Evolutionary conservation across 2,329 filamentous ascomycete genomes (phyloP).

Genomic region (Hymenotorrendiella dingleyae): DNA sequence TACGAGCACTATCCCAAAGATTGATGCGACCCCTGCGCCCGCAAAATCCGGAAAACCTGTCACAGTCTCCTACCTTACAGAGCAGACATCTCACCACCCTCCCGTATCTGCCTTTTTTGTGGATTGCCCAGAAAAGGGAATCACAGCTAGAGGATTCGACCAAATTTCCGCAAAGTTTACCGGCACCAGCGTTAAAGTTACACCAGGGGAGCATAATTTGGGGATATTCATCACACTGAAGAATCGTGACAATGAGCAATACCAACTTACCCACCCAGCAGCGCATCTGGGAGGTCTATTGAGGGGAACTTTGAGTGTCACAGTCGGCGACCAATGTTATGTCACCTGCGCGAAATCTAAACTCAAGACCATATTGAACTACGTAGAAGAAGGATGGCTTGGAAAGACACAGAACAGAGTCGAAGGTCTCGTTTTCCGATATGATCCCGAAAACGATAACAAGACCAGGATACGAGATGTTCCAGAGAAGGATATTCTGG

Average conservation of each 20-base stretch:
- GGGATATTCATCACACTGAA: conserved; percentile 91
- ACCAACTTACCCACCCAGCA: conserved; percentile 91
- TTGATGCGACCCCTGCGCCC: conserved; percentile 8
- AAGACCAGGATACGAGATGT: conserved; percentile 80
- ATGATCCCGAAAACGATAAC: conserved; percentile 80
- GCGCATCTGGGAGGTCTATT: conserved; percentile 86
- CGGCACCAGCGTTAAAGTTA: conserved; percentile 86
- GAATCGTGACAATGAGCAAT: conserved; percentile 77
- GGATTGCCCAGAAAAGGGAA: conserved; percentile 83
- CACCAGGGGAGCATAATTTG: conserved; percentile 86
- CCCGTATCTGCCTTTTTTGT: conserved; percentile 95
- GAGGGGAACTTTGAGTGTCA: conserved; percentile 80
- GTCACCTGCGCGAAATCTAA: conserved; percentile 85
- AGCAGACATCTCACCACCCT: conserved; percentile 96
- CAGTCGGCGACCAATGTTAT: conserved; percentile 83
- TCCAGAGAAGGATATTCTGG: conserved; percentile 75
- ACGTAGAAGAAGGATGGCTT: conserved; percentile 92
- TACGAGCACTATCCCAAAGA: conserved; percentile 14
- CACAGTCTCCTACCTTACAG: conserved; percentile 87
- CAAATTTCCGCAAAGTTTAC: conserved; percentile 98
- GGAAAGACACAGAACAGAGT: conserved; percentile 88
- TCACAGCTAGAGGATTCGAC: conserved; percentile 85
- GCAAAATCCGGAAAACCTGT: conserved; percentile 43
- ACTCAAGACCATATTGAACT: conserved; percentile 87
- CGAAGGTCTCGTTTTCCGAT: conserved; percentile 83